Evolutionary conservation across 306 rosid genomes (phyloP).

Genomic region (Casuarina glauca): DNA sequence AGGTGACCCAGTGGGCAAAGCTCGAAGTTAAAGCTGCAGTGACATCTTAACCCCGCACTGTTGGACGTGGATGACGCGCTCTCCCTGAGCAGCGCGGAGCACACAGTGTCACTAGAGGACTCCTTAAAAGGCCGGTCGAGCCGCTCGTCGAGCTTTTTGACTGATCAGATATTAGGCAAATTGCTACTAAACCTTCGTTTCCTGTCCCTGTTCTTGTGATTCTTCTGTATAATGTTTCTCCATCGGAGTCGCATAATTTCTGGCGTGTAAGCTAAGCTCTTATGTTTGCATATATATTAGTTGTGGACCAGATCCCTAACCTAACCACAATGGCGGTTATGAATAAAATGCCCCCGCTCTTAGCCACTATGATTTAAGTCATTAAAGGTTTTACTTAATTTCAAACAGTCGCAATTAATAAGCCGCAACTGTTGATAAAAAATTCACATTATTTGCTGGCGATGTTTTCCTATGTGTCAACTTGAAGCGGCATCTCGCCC

Average conservation of each 20-base stretch:
- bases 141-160: slow-evolving; percentile 92
- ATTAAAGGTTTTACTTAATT: no score
- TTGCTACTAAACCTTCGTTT: slow-evolving; percentile 14
- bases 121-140: slow-evolving; percentile 90
- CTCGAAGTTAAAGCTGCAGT: slow-evolving; percentile 64
- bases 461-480: no score
- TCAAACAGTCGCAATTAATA: no score
- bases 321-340: no score
- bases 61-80: slow-evolving; percentile 92
- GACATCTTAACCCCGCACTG: slow-evolving; percentile 86
- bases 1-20: slow-evolving; percentile 80
- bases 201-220: slow-evolving; percentile 26
- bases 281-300: no score
- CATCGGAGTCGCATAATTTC: background rate
- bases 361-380: no score
- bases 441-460: no score
- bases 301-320: no score
- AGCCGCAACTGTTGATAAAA: no score
- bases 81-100: slow-evolving; percentile 84
- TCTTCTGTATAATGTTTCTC: slow-evolving; percentile 46
- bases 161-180: slow-evolving; percentile 41
- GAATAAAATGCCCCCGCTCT: no score
- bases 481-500: no score
- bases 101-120: slow-evolving; percentile 75
- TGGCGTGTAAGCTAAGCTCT: no score